Percentiles rank a stretch among this genome's conserved stretches.
Evolutionary conservation across 2,329 filamentous ascomycete genomes (phyloP).

Genomic region (Colletotrichum euphorbiae): DNA sequence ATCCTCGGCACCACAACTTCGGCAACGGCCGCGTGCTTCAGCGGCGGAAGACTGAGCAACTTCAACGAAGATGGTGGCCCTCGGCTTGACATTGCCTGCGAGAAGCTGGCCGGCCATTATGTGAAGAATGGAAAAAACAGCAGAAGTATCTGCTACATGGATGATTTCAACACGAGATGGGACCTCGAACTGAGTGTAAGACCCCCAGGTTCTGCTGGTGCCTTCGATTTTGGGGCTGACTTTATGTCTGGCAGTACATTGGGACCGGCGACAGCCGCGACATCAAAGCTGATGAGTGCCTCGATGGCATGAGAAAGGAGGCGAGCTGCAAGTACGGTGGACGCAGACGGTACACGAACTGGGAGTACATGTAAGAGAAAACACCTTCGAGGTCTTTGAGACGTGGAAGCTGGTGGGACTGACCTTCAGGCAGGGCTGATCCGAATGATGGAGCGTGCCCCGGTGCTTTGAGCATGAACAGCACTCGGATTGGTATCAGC

Average conservation of each 20-base stretch:
- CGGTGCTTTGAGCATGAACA: not conserved
- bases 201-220: not conserved
- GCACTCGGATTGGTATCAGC: not conserved
- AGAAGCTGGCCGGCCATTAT: not conserved
- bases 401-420: not conserved
- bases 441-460: not conserved
- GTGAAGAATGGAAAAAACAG: not conserved
- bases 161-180: not conserved
- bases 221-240: not conserved
- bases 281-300: not conserved
- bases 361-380: slow-evolving; percentile 1
- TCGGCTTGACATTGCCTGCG: not conserved
- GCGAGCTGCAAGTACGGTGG: not conserved
- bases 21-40: not conserved
- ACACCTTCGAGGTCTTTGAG: not conserved
- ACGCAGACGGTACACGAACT: not conserved
- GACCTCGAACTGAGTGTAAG: not conserved
- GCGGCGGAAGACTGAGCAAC: not conserved
- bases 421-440: not conserved
- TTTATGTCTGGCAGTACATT: not conserved
- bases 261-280: not conserved
- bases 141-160: not conserved
- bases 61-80: not conserved
- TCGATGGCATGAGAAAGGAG: not conserved
- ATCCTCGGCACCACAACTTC: not conserved